Conservation (phyloP, 176 grass and related monocot species). For the Oropetium thomaeum region DNA sequence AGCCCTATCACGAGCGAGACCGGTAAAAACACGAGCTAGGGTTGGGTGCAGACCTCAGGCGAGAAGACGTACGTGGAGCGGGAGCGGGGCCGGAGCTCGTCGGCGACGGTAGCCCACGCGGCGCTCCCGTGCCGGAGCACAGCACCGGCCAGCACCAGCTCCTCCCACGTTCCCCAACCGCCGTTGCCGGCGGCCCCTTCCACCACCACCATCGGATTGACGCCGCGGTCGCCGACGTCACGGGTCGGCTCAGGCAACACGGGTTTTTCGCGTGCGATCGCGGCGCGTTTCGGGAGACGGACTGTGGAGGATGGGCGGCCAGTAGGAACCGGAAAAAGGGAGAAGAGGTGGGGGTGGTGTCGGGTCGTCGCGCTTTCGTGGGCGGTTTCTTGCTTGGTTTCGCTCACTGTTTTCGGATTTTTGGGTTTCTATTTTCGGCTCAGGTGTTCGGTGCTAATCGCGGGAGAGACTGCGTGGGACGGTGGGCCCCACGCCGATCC, state of each 20-base stretch:
- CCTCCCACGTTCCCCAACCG: conserved; percentile 87
- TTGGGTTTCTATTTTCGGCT: conserved; percentile 24
- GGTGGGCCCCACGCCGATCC: conserved; percentile 18
- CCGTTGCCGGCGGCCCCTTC: conserved; percentile 5
- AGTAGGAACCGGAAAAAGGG: conserved; percentile 20
- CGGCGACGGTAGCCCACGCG: conserved; percentile 65
- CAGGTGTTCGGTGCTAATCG: neutral
- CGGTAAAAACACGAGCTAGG: conserved; percentile 35
- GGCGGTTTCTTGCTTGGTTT: neutral
- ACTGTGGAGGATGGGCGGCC: conserved; percentile 11
- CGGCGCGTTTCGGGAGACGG: neutral
- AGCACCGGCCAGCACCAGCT: conserved; percentile 79
- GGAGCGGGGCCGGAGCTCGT: conserved; percentile 68
- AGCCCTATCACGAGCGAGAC: neutral
- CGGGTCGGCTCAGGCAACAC: neutral
- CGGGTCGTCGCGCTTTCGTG: conserved; percentile 24
- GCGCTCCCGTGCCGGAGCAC: conserved; percentile 70
- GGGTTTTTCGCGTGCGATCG: conserved; percentile 28
- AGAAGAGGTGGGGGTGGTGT: conserved; percentile 8
- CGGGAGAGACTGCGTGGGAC: neutral
- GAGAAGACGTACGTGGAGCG: conserved; percentile 64
- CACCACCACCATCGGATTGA: conserved; percentile 30
- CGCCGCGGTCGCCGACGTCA: neutral
- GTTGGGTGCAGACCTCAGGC: conserved; percentile 38
- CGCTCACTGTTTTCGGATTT: neutral